Evolutionary conservation across 2,329 filamentous ascomycete species (phyloP).

Genomic region (Colletotrichum euphorbiae): DNA sequence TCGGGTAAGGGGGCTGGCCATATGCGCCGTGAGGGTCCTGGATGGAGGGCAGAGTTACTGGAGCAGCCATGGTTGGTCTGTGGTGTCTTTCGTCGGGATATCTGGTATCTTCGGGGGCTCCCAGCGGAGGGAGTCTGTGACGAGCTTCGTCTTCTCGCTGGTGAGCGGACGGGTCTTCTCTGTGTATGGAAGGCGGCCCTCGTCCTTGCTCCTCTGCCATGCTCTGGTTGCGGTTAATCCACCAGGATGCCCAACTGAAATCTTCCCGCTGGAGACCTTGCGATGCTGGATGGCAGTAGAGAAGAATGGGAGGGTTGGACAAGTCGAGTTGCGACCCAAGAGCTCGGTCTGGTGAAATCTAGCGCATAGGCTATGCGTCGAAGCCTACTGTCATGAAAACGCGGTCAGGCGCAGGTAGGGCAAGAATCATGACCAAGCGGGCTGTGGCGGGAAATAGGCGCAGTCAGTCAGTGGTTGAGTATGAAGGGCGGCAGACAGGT

Average conservation of each 20-base stretch:
- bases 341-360: neutral
- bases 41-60: slow-evolving; percentile 63
- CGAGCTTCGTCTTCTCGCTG: slow-evolving; percentile 40
- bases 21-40: slow-evolving; percentile 57
- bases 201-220: slow-evolving; percentile 42
- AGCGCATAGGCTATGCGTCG: slow-evolving; percentile 20
- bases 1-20: slow-evolving; percentile 48
- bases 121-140: slow-evolving; percentile 32
- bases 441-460: slow-evolving; percentile 19
- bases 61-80: slow-evolving; percentile 56
- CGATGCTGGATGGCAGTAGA: slow-evolving; percentile 15
- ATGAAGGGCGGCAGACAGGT: neutral
- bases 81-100: slow-evolving; percentile 55
- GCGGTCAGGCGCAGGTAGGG: slow-evolving; percentile 27
- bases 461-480: slow-evolving; percentile 16
- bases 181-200: slow-evolving; percentile 40
- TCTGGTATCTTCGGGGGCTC: slow-evolving; percentile 34
- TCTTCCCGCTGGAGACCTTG: slow-evolving; percentile 25
- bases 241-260: slow-evolving; percentile 29
- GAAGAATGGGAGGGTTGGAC: neutral
- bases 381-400: slow-evolving; percentile 24
- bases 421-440: slow-evolving; percentile 38
- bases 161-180: slow-evolving; percentile 35
- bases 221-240: slow-evolving; percentile 37
- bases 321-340: neutral